Base-by-base conservation (phyloP, 1,139 yeast genomes). In the Keqinozyma sinolaborantium region DNA sequence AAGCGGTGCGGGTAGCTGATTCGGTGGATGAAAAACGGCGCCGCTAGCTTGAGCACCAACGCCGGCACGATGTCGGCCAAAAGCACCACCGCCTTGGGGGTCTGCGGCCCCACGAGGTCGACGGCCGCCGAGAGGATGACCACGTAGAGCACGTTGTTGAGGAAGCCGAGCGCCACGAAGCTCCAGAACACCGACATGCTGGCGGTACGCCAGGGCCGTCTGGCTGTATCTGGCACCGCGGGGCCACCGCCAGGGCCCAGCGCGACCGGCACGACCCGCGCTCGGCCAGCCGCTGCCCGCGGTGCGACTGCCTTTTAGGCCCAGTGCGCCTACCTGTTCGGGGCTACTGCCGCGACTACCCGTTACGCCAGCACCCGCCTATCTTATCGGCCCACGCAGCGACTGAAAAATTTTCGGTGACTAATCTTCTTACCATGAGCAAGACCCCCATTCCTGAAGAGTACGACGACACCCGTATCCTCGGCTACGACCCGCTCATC, bases 41-140 rank as follows among this genome's bases (percentile, higher is more conserved):
- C 84, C 0, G 68, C 36, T 6, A 83, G 39, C 53, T 92, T 92
- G 42, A 87, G 60, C 1, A 73, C 21, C 44, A 90, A 82, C 2
- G 96, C 77, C 0, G 98, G 97, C 23, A 85, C 43, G 23, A 92
- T 86, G 53, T 92, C 96, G 0, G 95, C 94, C 35, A 92, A 59
- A 10, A 92, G 61, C 4, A 92, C 95, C 5, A 82, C 64, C 0
- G 95, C 92, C 54, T 92, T 90, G 10, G 97, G 97, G 0, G 85
- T 74, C 12, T 70, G 49, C 0, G 86, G 74, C 0, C 97, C 96
- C 1, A 90, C 97, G 13, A 92, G 63, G 51, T 92, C 97, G 25
- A 85, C 77, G 3, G 97, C 97, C 0, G 97, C 95, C 0, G 95
- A 81, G 14, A 92, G 64, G 26, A 90, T 88, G 19, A 92, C 92